Conservation (phyloP, 441 rosid species). For the Euphorbia schlechtendalii region DNA sequence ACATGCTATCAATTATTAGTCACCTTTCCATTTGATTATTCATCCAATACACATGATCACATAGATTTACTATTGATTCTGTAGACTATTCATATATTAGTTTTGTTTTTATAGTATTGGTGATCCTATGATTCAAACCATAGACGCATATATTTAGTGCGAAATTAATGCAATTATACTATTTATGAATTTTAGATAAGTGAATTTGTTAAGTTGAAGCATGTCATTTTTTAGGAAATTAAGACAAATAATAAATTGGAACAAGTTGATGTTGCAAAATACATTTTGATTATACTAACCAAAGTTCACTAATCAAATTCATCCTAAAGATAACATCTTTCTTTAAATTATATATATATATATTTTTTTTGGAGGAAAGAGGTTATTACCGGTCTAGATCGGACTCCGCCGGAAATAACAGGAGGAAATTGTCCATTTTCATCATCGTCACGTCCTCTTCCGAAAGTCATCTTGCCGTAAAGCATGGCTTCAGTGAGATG, state of each 20-base stretch:
- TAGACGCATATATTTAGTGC: too few species aligned
- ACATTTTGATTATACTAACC: not conserved
- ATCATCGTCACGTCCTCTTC: constrained; percentile 92
- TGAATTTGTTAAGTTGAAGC: too few species aligned
- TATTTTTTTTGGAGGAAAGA: too few species aligned
- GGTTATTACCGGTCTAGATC: constrained; percentile 69
- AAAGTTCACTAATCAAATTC: not conserved
- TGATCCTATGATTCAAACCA: not conserved
- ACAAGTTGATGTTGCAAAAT: too few species aligned
- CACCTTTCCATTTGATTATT: not conserved
- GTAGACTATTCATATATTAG: too few species aligned
- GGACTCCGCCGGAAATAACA: constrained; percentile 53
- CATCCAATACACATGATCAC: not conserved
- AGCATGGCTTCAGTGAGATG: constrained; percentile 82
- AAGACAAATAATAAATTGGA: too few species aligned
- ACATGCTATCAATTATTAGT: not conserved
- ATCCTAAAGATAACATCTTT: too few species aligned
- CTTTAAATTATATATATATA: too few species aligned
- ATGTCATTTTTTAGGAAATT: too few species aligned
- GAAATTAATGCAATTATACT: too few species aligned
- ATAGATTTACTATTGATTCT: not conserved
- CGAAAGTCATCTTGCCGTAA: constrained; percentile 92
- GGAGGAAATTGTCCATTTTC: constrained; percentile 65
- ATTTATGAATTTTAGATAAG: too few species aligned
- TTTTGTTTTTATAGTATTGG: not conserved